Evolutionary conservation across 1,139 yeast genomes (phyloP), one percentile per base, ranked within the genome.

Genomic region (Scheffersomyces quercinus): DNA sequence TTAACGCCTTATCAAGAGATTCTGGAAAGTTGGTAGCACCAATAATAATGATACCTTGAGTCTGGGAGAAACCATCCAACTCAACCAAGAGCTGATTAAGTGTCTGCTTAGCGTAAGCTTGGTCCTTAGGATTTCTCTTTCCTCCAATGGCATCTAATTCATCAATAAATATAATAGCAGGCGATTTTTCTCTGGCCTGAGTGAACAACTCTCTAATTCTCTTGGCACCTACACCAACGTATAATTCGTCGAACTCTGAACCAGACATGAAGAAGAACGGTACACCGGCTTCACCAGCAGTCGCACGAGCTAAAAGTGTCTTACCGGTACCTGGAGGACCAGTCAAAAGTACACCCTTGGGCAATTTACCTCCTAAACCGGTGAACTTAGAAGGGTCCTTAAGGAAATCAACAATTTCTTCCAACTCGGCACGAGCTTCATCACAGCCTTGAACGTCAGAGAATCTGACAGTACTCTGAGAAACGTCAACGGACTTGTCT

Each of bases 281-380:
- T 28, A 93, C 99, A 39, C 97, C 99, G 2, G 99, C 99, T 67
- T 95, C 99, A 48, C 99, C 99, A 9, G 99, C 99, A 33, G 97
- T 95, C 14, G 99, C 99, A 56, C 99, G 81, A 1, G 99, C 99
- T 50, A 95, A 78, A 51, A 95, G 73, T 1, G 99, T 95, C 66
- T 95, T 95, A 80, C 99, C 99, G 5, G 99, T 95, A 69, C 99
- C 99, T 33, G 99, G 99, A 33, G 99, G 99, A 37, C 99, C 99
- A 6, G 99, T 93, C 51, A 95, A 75, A 46, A 95, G 71, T 4
- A 95, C 96, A 73, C 99, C 99, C 65, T 91, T 93, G 45, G 99
- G 99, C 55, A 95, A 75, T 65, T 90, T 90, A 42, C 99, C 99
- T 51, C 99, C 99, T 42, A 95, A 77, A 1, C 96, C 95, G 37